Conservation (phyloP, 2,329 filamentous ascomycete genomes). For the Aspergillus latus region DNA sequence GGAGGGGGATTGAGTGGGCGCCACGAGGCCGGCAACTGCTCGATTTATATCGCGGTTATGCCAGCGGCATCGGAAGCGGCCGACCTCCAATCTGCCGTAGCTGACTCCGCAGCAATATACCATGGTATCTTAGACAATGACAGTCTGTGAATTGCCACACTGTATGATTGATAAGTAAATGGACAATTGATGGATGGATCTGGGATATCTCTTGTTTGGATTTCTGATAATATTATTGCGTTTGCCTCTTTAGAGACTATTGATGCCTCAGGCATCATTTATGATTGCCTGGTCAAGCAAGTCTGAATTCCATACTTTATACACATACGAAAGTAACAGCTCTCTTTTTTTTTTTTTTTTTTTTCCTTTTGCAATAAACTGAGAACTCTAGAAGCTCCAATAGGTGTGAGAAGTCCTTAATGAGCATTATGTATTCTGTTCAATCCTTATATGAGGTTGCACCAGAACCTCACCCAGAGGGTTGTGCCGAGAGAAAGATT, state of each 20-base stretch:
- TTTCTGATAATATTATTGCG: background rate
- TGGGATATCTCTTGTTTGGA: too few species aligned
- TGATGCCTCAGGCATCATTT: background rate
- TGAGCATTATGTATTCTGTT: background rate
- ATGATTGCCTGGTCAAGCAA: background rate
- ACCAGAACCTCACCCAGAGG: background rate
- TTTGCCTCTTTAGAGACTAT: background rate
- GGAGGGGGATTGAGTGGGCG: background rate
- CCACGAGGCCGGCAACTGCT: conserved; percentile 17
- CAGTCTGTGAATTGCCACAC: background rate
- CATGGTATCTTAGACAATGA: background rate
- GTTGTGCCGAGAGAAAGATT: conserved; percentile 1
- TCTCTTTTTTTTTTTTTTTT: background rate
- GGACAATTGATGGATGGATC: too few species aligned
- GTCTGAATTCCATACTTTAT: background rate
- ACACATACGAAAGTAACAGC: background rate
- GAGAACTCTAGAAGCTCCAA: background rate
- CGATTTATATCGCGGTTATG: conserved; percentile 12
- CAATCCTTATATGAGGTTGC: background rate
- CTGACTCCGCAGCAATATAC: background rate
- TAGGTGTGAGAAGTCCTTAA: background rate
- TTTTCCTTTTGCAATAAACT: too few species aligned
- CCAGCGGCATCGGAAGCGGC: conserved; percentile 20
- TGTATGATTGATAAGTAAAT: too few species aligned
- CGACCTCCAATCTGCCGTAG: conserved; percentile 15